A percentile compares a stretch with the other conserved stretches of the same genome.
Evolutionary conservation across 1,284 basidiomycete species (phyloP).

Genomic region (Irpex sp.): DNA sequence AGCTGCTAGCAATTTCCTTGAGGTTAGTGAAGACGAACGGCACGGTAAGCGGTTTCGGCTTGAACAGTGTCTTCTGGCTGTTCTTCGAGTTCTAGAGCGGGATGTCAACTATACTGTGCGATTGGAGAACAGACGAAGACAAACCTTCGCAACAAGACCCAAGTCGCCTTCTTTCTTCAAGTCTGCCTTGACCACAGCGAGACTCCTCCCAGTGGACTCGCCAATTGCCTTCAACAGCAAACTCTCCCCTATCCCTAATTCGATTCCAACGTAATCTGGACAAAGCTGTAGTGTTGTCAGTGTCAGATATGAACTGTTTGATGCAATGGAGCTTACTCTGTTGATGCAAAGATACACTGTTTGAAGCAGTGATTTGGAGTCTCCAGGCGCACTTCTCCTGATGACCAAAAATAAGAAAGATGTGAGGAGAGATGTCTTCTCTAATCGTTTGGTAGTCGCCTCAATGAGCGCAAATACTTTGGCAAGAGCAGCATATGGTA

Average conservation of each 20-base stretch:
- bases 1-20: conserved; percentile 82
- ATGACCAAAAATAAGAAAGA: conserved; percentile 90
- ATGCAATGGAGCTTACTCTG: conserved; percentile 49
- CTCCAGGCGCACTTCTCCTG: conserved; percentile 71
- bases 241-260: conserved; percentile 96
- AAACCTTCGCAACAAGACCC: conserved; percentile 90
- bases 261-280: conserved; percentile 95
- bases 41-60: conserved; percentile 88
- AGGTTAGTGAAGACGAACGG: conserved; percentile 85
- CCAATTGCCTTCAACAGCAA: conserved; percentile 94
- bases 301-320: neutral
- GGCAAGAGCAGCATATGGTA: conserved; percentile 92
- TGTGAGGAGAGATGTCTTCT: conserved; percentile 89
- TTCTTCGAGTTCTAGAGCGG: conserved; percentile 79
- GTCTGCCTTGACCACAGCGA: conserved; percentile 85
- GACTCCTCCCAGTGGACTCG: conserved; percentile 88
- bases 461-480: conserved; percentile 91
- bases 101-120: neutral
- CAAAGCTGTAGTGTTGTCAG: conserved; percentile 55
- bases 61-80: conserved; percentile 93
- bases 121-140: conserved; percentile 14
- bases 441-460: conserved; percentile 92
- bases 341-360: conserved; percentile 98
- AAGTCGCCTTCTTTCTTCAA: conserved; percentile 94
- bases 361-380: conserved; percentile 74